A percentile compares a stretch with the other conserved stretches of the same genome.
phyloP scores from a whole-genome alignment of 2,329 filamentous ascomycete genomes.

The Phoma sp. region DNA sequence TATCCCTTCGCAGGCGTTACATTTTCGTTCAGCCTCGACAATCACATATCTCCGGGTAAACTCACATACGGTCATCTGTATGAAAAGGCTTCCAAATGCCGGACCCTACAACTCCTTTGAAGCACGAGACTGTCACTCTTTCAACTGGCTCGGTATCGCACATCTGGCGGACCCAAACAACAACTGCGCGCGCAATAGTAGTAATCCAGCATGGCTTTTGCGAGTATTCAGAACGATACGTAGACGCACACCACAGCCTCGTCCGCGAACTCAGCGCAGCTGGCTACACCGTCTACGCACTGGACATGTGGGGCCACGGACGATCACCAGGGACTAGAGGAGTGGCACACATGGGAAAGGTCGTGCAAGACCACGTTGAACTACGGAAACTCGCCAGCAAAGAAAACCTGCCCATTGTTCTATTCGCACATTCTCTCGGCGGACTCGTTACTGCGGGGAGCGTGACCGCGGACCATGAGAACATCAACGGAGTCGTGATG shows the following conservation, averaged over 20 bases:
- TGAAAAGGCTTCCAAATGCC: not conserved
- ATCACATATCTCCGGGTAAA: not conserved
- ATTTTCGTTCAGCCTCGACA: not conserved
- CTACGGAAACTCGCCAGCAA: not conserved
- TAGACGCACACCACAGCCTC: conserved; percentile 6
- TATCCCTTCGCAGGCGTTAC: not conserved
- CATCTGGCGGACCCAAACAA: not conserved
- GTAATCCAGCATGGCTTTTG: conserved; percentile 16
- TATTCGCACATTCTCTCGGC: not conserved
- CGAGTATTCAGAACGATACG: conserved; percentile 11
- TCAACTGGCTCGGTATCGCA: not conserved
- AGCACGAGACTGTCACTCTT: not conserved
- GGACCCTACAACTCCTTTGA: not conserved
- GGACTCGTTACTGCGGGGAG: not conserved
- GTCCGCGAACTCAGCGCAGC: conserved; percentile 5
- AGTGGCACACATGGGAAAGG: conserved; percentile 2
- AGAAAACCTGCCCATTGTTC: not conserved
- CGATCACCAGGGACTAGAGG: conserved; percentile 4
- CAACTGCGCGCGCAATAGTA: not conserved
- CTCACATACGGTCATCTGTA: no score
- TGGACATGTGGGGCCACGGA: conserved; percentile 11
- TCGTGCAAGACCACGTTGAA: conserved; percentile 1
- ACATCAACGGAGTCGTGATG: not conserved
- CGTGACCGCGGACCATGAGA: not conserved
- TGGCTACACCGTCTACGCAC: conserved; percentile 2